Evolutionary conservation across 2,329 filamentous ascomycete genomes (phyloP).

Genomic region (Alternaria sp.): DNA sequence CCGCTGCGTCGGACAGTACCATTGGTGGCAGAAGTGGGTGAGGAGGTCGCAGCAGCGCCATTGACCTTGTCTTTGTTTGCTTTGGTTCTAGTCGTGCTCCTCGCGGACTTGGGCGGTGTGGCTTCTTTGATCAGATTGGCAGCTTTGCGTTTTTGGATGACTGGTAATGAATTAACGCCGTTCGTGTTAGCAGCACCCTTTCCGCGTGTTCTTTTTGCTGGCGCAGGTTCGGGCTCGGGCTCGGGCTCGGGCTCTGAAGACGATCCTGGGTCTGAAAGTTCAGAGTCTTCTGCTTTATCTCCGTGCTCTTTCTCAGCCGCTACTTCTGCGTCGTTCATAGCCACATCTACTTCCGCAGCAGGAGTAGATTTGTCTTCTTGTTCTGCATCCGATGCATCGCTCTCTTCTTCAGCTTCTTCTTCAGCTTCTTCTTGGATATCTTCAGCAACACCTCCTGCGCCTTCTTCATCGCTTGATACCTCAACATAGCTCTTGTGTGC

Average conservation of each 20-base stretch:
- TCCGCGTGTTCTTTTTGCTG: constrained; percentile 24
- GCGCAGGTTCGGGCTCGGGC: constrained; percentile 18
- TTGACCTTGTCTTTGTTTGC: constrained; percentile 17
- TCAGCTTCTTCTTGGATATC: constrained; percentile 23
- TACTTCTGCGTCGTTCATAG: constrained; percentile 33
- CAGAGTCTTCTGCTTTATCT: constrained; percentile 17
- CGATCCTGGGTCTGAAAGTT: constrained; percentile 21
- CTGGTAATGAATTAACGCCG: constrained; percentile 20
- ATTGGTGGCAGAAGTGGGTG: constrained; percentile 24
- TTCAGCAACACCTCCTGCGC: constrained; percentile 38
- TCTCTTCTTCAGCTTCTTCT: constrained; percentile 22
- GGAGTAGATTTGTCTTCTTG: constrained; percentile 18
- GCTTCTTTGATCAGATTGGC: constrained; percentile 17
- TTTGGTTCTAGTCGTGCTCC: constrained; percentile 23
- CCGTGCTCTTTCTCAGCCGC: constrained; percentile 12
- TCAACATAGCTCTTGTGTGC: constrained; percentile 55
- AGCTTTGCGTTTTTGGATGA: constrained; percentile 24
- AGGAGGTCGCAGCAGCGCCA: constrained; percentile 9
- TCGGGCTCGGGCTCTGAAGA: constrained; percentile 21
- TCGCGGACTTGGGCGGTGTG: constrained; percentile 25
- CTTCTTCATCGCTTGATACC: constrained; percentile 52
- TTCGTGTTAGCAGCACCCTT: constrained; percentile 25
- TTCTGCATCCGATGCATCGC: constrained; percentile 23
- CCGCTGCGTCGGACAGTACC: constrained; percentile 29
- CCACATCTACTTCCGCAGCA: constrained; percentile 35